Conservation (phyloP, 768 basidiomycete genomes). For the Crepidotus variabilis region DNA sequence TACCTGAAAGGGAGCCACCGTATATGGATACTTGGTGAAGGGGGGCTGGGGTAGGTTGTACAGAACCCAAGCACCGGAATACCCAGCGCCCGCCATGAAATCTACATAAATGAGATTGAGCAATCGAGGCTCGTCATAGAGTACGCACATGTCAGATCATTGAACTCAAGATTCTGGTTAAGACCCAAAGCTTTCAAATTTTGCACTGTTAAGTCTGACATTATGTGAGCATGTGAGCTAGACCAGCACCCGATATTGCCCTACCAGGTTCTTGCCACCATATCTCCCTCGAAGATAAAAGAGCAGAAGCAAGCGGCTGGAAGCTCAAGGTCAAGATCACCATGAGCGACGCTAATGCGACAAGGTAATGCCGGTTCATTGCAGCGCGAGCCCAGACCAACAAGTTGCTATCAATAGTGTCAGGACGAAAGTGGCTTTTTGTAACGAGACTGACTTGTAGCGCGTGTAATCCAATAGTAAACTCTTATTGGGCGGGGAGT, state of each 20-base stretch:
- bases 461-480: conserved; percentile 54
- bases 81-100: conserved; percentile 53
- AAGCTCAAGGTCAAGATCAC: conserved; percentile 42
- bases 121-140: background rate
- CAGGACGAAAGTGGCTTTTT: background rate
- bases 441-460: conserved; percentile 31
- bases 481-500: conserved; percentile 48
- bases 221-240: conserved; percentile 1
- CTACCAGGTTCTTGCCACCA: conserved; percentile 40
- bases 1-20: conserved; percentile 44
- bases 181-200: conserved; percentile 37
- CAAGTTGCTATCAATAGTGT: conserved; percentile 33
- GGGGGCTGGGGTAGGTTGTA: conserved; percentile 42
- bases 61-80: conserved; percentile 44
- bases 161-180: conserved; percentile 41
- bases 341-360: conserved; percentile 45
- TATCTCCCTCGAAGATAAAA: conserved; percentile 44
- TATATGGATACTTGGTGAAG: conserved; percentile 43
- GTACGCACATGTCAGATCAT: conserved; percentile 43
- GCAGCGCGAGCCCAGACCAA: conserved; percentile 44
- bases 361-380: conserved; percentile 46
- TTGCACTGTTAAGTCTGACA: conserved; percentile 31
- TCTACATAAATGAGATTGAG: conserved; percentile 22
- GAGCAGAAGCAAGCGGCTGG: conserved; percentile 49
- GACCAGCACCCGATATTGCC: conserved; percentile 2